phyloP scores from a whole-genome alignment of 1,284 basidiomycete species.

The Boletus smithii region DNA sequence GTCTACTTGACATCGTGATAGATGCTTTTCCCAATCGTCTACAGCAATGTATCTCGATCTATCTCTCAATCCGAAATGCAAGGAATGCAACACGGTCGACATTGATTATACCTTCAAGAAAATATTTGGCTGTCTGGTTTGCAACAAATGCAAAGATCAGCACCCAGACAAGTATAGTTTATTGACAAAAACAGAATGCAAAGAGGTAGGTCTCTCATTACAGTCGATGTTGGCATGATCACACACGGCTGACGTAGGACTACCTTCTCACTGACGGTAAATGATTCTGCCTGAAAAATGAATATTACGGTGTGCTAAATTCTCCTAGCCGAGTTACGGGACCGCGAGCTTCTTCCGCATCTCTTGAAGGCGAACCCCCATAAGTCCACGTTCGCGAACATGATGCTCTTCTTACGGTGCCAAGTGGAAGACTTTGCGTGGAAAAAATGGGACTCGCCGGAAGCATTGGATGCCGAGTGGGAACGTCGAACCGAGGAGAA shows the following conservation, averaged over 20 bases:
- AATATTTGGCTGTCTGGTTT: conserved; percentile 82
- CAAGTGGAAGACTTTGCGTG: conserved; percentile 97
- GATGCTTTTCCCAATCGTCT: neutral
- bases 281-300: conserved; percentile 23
- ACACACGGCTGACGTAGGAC: conserved; percentile 49
- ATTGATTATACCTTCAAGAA: conserved; percentile 80
- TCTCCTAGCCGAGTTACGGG: conserved; percentile 79
- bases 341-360: conserved; percentile 90
- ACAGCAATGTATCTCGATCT: conserved; percentile 67
- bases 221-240: conserved; percentile 1
- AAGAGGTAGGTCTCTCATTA: conserved; percentile 58
- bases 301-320: conserved; percentile 1
- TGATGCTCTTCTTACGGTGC: conserved; percentile 96
- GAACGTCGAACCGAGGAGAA: conserved; percentile 78
- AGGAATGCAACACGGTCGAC: conserved; percentile 78
- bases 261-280: conserved; percentile 86
- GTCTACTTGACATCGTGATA: conserved; percentile 30
- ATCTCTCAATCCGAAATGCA: conserved; percentile 75
- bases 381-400: conserved; percentile 94
- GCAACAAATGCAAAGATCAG: conserved; percentile 86
- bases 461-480: conserved; percentile 89
- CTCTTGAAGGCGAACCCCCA: conserved; percentile 96
- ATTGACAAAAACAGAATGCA: conserved; percentile 98
- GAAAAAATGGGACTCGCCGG: conserved; percentile 95
- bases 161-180: conserved; percentile 91